A percentile compares a stretch with the other conserved stretches of the same genome.
These are phyloP conservation scores for Abrus pulchellus DNA, from an alignment of 306 rosid genomes.

Conservation along the genomic window DNA sequence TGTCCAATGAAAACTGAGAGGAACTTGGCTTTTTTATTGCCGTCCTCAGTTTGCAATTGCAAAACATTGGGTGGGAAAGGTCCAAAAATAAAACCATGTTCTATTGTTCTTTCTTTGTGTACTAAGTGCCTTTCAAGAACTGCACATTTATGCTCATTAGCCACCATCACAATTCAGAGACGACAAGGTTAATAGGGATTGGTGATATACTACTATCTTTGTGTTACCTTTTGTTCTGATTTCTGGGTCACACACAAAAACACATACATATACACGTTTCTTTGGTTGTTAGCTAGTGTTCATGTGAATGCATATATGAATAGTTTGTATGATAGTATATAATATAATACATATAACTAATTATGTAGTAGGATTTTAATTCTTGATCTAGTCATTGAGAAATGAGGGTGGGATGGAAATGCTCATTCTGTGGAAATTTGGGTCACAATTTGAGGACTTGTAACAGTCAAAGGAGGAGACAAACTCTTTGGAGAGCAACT, in stretches of 20 bases:
- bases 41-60: slow-evolving; percentile 5
- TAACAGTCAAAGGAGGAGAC: not conserved
- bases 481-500: slow-evolving; percentile 1
- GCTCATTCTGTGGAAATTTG: not conserved
- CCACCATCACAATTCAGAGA: not conserved
- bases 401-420: not conserved
- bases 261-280: not conserved
- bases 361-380: not conserved
- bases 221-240: not conserved
- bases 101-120: not conserved
- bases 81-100: not conserved
- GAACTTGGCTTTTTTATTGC: not conserved
- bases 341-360: too few relatives aligned
- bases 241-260: not conserved
- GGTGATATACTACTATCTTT: not conserved
- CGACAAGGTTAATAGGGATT: not conserved
- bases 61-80: slow-evolving; percentile 8
- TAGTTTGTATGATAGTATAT: too few relatives aligned
- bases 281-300: too few relatives aligned
- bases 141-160: not conserved
- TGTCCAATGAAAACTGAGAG: not conserved
- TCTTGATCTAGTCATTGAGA: not conserved
- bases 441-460: not conserved
- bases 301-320: too few relatives aligned
- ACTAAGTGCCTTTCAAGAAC: not conserved